These are phyloP conservation scores for Salix koriyanagi DNA, from an alignment of 345 rosid genomes.

Conservation along the genomic window DNA sequence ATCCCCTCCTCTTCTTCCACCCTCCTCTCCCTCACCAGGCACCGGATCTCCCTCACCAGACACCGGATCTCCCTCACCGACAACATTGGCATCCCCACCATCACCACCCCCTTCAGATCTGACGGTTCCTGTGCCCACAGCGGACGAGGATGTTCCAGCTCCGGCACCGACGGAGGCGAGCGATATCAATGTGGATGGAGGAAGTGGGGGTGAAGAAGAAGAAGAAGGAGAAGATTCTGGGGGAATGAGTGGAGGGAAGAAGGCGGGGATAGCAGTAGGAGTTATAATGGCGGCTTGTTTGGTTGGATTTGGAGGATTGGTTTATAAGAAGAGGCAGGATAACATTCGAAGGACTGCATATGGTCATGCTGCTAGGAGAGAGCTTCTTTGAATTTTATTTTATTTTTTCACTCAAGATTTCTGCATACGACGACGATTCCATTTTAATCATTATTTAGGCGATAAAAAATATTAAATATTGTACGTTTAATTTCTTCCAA, in stretches of 20 bases:
- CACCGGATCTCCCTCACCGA: slow-evolving; percentile 19
- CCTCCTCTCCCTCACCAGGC: slow-evolving; percentile 18
- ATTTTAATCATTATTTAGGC: too few relatives aligned
- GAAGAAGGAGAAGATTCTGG: neutral
- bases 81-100: slow-evolving; percentile 13
- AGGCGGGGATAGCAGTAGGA: slow-evolving; percentile 54
- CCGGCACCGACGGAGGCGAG: slow-evolving; percentile 27
- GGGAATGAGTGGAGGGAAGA: slow-evolving; percentile 52
- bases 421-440: too few relatives aligned
- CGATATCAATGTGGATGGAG: slow-evolving; percentile 30
- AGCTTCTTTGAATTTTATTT: slow-evolving; percentile 37
- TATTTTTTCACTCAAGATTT: too few relatives aligned
- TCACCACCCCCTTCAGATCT: slow-evolving; percentile 30
- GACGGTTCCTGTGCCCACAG: slow-evolving; percentile 13
- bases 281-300: slow-evolving; percentile 44
- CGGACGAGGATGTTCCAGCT: slow-evolving; percentile 18
- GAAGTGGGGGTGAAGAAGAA: neutral
- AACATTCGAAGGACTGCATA: slow-evolving; percentile 54
- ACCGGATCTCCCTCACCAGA: slow-evolving; percentile 2
- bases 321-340: slow-evolving; percentile 65
- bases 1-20: slow-evolving; percentile 19
- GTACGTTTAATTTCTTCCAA: neutral
- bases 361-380: slow-evolving; percentile 48
- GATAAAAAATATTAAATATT: too few relatives aligned
- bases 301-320: slow-evolving; percentile 45